Conservation (phyloP, 495 filamentous ascomycete species). For the Pseudevernia furfuracea region DNA sequence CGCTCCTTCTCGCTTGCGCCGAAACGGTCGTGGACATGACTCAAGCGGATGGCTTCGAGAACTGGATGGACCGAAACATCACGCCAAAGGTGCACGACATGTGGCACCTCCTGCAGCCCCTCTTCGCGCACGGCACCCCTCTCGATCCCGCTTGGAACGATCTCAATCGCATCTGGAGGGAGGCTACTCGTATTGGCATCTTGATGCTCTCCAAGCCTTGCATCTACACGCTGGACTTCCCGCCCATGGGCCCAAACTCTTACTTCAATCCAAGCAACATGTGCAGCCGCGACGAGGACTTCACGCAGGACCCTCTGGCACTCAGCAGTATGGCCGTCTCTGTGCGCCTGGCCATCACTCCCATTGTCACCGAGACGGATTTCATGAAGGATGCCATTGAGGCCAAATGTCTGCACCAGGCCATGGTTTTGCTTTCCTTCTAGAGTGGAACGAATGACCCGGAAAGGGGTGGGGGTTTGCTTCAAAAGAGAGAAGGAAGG, state of each 20-base stretch:
- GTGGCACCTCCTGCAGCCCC: conserved; percentile 23
- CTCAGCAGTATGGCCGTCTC: not conserved
- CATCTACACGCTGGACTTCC: conserved; percentile 28
- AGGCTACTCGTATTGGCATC: conserved; percentile 28
- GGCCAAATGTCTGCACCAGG: conserved; percentile 11
- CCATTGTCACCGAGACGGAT: conserved; percentile 14
- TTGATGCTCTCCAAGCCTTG: conserved; percentile 26
- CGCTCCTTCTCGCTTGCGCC: conserved; percentile 20
- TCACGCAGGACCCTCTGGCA: not conserved
- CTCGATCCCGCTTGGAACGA: conserved; percentile 23
- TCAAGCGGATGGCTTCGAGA: conserved; percentile 23
- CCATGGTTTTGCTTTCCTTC: conserved; percentile 13
- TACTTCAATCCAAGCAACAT: conserved; percentile 30
- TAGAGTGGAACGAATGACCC: not conserved
- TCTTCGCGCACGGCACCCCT: conserved; percentile 19
- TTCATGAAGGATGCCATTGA: conserved; percentile 6
- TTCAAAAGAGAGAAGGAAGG: not conserved
- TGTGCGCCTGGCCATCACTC: conserved; percentile 17
- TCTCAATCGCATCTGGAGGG: conserved; percentile 21
- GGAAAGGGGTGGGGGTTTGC: not conserved
- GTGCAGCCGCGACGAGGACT: conserved; percentile 25
- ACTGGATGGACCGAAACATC: conserved; percentile 20
- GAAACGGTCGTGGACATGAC: conserved; percentile 17
- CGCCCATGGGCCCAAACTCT: conserved; percentile 21
- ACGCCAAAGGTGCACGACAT: conserved; percentile 20